Evolutionary conservation across 495 filamentous ascomycete genomes (phyloP), one percentile per base, ranked within the genome.

Genomic region (Annulohypoxylon moriforme): DNA sequence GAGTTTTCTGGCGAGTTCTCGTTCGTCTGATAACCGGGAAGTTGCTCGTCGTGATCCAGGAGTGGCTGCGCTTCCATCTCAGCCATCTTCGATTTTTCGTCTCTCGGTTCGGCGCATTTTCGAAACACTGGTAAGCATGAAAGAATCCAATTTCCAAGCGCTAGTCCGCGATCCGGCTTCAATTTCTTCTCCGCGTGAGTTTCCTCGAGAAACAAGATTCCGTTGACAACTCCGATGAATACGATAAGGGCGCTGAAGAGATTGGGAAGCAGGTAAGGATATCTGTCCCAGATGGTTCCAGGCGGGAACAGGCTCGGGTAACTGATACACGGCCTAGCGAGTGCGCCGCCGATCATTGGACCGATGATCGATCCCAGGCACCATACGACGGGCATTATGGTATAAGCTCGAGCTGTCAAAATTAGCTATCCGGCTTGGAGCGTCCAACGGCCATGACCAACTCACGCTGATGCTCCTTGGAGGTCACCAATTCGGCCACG

Each of bases 361-460:
- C 96, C 96, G 67, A 98, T 84, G 69, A 98, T 96, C 42, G 86
- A 88, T 13, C 96, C 96, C 71, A 99, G 81, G 78, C 94, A 98
- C 96, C 96, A 99, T 27, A 98, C 91, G 72, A 97, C 92, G 1
- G 96, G 96, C 96, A 99, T 97, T 75, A 99, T 93, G 6, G 96
- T 90, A 81, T 94, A 99, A 47, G 94, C 96, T 49, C 91, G 92
- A 62, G 93, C 92, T 93, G 7, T 11, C 27, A 50, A 20, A 42
- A 68, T 82, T 61, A 83, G 79, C 68, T 59, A 53, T 69, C 53
- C 53, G 62, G 14, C 29, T 25, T 44, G 11, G 24, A 49, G 49
- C 50, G 16, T 11, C 58, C 36, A 46, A 38, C 11, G 13, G 46
- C 25, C 29, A 31, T 44, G 55, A 33, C 27, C 38, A 24, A 85